A percentile compares a stretch with the other conserved stretches of the same genome.
Conservation (phyloP, 2,329 filamentous ascomycete genomes). For the Verticillium alfalfae region DNA sequence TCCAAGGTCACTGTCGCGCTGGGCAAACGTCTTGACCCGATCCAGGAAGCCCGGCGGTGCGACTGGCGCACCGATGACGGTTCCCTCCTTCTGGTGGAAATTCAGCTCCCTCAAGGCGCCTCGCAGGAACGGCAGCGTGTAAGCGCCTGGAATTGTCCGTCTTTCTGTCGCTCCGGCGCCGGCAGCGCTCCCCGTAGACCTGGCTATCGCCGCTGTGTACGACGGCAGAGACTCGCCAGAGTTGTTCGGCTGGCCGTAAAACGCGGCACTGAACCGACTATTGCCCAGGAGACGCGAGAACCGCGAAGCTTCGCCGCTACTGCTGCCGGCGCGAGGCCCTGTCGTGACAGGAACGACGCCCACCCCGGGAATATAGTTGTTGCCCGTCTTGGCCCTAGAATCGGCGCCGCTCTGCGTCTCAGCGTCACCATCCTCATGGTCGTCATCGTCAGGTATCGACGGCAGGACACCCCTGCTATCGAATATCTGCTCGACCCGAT, state of each 20-base stretch:
- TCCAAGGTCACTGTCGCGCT: slow-evolving; percentile 1
- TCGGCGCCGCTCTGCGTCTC: not conserved
- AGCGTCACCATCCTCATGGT: not conserved
- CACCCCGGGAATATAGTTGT: not conserved
- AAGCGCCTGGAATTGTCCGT: not conserved
- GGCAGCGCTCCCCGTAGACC: not conserved
- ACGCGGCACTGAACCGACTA: slow-evolving; percentile 1
- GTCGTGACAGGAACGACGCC: not conserved
- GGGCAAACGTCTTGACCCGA: not conserved
- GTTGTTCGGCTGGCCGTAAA: not conserved
- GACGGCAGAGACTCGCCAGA: slow-evolving; percentile 1
- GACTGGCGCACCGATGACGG: not conserved
- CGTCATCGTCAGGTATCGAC: not conserved
- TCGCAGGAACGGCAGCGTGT: not conserved
- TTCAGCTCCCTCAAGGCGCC: slow-evolving; percentile 2
- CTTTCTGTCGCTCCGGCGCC: not conserved
- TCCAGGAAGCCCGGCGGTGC: slow-evolving; percentile 1
- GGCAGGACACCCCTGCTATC: slow-evolving; percentile 2
- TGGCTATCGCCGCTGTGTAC: slow-evolving; percentile 1
- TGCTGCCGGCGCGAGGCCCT: not conserved
- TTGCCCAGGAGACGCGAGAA: slow-evolving; percentile 2
- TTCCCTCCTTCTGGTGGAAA: slow-evolving; percentile 1
- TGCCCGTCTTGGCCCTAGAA: not conserved
- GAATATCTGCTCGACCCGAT: slow-evolving; percentile 3
- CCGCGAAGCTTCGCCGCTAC: not conserved